These are phyloP conservation scores for Chrysanthemum seticuspe DNA, from an alignment of 129 eudicot genomes.

Conservation along the genomic window DNA sequence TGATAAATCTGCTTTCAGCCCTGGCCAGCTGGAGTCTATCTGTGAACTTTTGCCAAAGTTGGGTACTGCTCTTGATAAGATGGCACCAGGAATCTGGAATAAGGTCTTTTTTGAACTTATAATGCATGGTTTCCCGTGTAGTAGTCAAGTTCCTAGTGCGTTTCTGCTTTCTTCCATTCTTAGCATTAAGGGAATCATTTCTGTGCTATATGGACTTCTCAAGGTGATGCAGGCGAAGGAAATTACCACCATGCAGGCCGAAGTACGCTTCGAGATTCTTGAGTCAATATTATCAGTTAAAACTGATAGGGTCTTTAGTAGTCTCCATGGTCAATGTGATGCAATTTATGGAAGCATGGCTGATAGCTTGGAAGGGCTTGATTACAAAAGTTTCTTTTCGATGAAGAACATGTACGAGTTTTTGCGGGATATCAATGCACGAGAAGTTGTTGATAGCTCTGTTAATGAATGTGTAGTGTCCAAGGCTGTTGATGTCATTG, in stretches of 20 bases:
- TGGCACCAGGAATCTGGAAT: constrained; percentile 56
- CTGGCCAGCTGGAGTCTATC: constrained; percentile 48
- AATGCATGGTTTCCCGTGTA: constrained; percentile 89
- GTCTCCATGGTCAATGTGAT: constrained; percentile 64
- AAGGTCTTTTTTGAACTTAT: constrained; percentile 58
- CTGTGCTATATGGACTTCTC: constrained; percentile 53
- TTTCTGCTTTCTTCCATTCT: constrained; percentile 73
- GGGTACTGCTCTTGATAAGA: constrained; percentile 48
- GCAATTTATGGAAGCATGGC: constrained; percentile 47
- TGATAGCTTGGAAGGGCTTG: constrained; percentile 56
- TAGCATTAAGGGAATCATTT: constrained; percentile 58
- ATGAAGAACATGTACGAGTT: constrained; percentile 69
- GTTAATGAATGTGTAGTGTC: constrained; percentile 54
- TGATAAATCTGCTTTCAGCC: constrained; percentile 41
- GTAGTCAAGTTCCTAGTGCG: constrained; percentile 54
- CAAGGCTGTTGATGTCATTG: constrained; percentile 58
- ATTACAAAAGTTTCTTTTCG: constrained; percentile 52
- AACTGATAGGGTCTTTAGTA: constrained; percentile 61
- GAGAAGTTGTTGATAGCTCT: constrained; percentile 40
- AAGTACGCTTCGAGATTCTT: constrained; percentile 52
- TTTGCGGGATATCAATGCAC: constrained; percentile 39
- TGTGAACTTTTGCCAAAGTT: constrained; percentile 53
- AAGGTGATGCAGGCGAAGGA: constrained; percentile 35
- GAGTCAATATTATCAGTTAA: constrained; percentile 56
- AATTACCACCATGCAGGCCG: constrained; percentile 42